Conservation (phyloP, 2,329 filamentous ascomycete species). For the Trichoderma sp. region DNA sequence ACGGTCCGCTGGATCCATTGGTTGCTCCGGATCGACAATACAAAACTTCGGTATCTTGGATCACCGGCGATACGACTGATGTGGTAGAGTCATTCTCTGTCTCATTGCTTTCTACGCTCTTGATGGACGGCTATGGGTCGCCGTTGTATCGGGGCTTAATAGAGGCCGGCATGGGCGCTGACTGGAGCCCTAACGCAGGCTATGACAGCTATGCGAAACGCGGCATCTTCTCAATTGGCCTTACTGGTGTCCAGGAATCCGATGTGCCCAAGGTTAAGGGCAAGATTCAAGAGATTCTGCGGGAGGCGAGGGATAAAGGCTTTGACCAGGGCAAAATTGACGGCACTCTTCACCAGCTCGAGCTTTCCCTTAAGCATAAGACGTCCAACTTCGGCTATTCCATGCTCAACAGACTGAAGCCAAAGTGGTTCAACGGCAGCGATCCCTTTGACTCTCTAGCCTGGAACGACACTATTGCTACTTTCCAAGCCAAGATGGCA, state of each 20-base stretch:
- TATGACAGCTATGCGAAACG: slow-evolving; percentile 76
- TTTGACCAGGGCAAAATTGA: slow-evolving; percentile 91
- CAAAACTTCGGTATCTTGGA: slow-evolving; percentile 93
- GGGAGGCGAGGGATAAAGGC: slow-evolving; percentile 67
- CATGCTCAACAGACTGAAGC: slow-evolving; percentile 82
- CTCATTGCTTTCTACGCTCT: slow-evolving; percentile 73
- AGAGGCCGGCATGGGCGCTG: slow-evolving; percentile 83
- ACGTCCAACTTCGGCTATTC: slow-evolving; percentile 92
- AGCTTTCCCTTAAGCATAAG: slow-evolving; percentile 93
- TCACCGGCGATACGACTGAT: slow-evolving; percentile 78
- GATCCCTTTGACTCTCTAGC: slow-evolving; percentile 88
- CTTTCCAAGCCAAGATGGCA: slow-evolving; percentile 75
- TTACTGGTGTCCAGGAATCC: slow-evolving; percentile 82
- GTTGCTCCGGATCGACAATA: slow-evolving; percentile 82
- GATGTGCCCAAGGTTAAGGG: slow-evolving; percentile 76
- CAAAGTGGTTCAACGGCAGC: slow-evolving; percentile 92
- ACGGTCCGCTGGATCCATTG: slow-evolving; percentile 82
- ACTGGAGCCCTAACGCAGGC: slow-evolving; percentile 92
- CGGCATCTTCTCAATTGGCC: slow-evolving; percentile 84
- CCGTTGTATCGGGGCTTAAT: slow-evolving; percentile 87
- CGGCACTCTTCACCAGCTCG: slow-evolving; percentile 88
- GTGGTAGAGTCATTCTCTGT: slow-evolving; percentile 86
- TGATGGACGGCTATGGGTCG: slow-evolving; percentile 94
- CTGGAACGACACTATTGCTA: slow-evolving; percentile 84
- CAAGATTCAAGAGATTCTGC: slow-evolving; percentile 69